phyloP scores from a whole-genome alignment of 2,329 filamentous ascomycete genomes.

The Fusarium mundagurra region DNA sequence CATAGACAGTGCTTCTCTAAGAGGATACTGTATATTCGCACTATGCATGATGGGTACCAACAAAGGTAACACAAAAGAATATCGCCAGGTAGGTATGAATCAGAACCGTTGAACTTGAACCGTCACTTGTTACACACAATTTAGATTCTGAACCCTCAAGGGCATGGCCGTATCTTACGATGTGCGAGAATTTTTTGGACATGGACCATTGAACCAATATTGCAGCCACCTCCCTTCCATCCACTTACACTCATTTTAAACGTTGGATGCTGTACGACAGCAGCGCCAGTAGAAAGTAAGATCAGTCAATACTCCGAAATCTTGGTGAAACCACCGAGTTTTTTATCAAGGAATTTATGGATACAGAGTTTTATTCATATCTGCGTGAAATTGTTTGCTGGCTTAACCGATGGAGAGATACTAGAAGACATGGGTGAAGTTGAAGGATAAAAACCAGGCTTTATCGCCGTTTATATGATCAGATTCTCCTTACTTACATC shows the following conservation, averaged over 20 bases:
- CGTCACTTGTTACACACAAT: slow-evolving; percentile 12
- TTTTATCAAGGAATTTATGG: neutral
- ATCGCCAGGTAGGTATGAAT: neutral
- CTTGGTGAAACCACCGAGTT: slow-evolving; percentile 11
- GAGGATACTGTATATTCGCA: neutral
- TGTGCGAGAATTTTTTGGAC: neutral
- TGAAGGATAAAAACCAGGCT: neutral
- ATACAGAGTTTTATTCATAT: slow-evolving; percentile 1
- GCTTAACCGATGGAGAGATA: neutral
- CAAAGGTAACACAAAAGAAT: neutral
- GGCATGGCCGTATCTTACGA: neutral
- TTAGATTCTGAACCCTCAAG: neutral
- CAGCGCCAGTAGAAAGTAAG: slow-evolving; percentile 18
- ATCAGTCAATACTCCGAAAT: slow-evolving; percentile 28
- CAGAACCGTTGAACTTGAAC: slow-evolving; percentile 5
- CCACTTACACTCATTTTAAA: slow-evolving; percentile 22
- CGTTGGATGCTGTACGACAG: slow-evolving; percentile 29
- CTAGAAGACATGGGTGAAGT: neutral
- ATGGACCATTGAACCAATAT: slow-evolving; percentile 10
- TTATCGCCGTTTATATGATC: neutral
- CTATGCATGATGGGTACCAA: slow-evolving; percentile 1
- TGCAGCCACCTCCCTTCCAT: slow-evolving; percentile 11
- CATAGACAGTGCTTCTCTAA: neutral
- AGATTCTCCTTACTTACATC: neutral
- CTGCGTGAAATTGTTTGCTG: neutral